Conservation (phyloP, 805 yeast genomes). For the Schizosaccharomyces lindneri region DNA sequence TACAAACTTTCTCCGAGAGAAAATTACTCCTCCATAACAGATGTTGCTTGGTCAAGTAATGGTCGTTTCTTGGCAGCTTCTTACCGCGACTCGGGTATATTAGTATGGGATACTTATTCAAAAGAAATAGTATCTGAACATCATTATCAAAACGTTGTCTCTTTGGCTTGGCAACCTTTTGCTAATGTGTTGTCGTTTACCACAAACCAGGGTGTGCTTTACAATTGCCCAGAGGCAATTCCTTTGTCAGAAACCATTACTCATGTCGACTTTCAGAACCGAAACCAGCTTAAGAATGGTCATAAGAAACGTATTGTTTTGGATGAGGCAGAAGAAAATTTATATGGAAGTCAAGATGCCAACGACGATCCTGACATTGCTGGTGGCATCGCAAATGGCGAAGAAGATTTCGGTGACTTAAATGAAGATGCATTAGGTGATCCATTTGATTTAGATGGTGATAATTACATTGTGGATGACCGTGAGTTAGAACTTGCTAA, state of each 20-base stretch:
- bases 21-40: constrained; percentile 19
- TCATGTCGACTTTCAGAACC: not conserved
- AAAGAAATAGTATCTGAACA: constrained; percentile 13
- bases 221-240: constrained; percentile 8
- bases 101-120: constrained; percentile 29
- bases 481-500: constrained; percentile 3
- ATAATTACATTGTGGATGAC: constrained; percentile 6
- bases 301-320: not conserved
- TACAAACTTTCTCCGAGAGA: constrained; percentile 5
- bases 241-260: constrained; percentile 4
- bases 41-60: constrained; percentile 35
- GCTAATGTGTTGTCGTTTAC: constrained; percentile 13
- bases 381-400: constrained; percentile 8
- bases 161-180: constrained; percentile 19
- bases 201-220: constrained; percentile 14
- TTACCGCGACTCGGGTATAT: constrained; percentile 24
- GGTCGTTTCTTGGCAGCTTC: constrained; percentile 29
- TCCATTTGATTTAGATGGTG: constrained; percentile 40
- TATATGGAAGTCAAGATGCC: constrained; percentile 5
- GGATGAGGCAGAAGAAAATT: constrained; percentile 11
- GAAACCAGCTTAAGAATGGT: not conserved
- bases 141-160: constrained; percentile 15
- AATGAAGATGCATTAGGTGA: constrained; percentile 23
- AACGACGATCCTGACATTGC: constrained; percentile 7
- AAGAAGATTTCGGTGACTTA: constrained; percentile 11